These are phyloP conservation scores for Plenodomus lindquistii DNA, from an alignment of 2,329 filamentous ascomycete species.

Conservation along the genomic window DNA sequence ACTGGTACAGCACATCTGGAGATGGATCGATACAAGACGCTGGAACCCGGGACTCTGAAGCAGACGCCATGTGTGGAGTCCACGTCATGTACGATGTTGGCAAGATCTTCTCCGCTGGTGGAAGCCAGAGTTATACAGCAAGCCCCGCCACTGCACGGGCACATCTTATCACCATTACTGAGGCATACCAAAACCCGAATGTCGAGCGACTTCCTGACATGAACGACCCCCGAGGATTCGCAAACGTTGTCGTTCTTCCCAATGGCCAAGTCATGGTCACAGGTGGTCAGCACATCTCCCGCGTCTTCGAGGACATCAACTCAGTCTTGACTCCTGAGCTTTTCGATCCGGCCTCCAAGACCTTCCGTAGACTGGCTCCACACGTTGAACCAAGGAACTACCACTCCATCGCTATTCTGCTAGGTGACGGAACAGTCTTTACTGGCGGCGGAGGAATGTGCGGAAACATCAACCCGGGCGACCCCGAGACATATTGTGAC, in stretches of 20 bases:
- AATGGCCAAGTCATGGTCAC: background rate
- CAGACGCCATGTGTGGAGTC: background rate
- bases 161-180: background rate
- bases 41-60: background rate
- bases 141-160: background rate
- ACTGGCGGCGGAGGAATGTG: slow-evolving; percentile 17
- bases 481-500: too few species aligned
- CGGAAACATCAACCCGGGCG: background rate
- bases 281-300: background rate
- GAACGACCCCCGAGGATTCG: background rate
- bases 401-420: slow-evolving; percentile 2
- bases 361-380: background rate
- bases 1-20: slow-evolving; percentile 38
- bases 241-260: background rate
- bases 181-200: background rate
- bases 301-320: background rate
- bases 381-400: slow-evolving; percentile 2
- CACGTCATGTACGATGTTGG: background rate
- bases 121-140: background rate
- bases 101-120: background rate
- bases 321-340: background rate
- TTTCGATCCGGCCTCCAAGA: background rate
- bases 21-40: background rate
- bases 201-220: background rate
- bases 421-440: slow-evolving; percentile 5